Base-by-base conservation (phyloP, 1,139 yeast species). In the Saccharomyces hybrid region DNA sequence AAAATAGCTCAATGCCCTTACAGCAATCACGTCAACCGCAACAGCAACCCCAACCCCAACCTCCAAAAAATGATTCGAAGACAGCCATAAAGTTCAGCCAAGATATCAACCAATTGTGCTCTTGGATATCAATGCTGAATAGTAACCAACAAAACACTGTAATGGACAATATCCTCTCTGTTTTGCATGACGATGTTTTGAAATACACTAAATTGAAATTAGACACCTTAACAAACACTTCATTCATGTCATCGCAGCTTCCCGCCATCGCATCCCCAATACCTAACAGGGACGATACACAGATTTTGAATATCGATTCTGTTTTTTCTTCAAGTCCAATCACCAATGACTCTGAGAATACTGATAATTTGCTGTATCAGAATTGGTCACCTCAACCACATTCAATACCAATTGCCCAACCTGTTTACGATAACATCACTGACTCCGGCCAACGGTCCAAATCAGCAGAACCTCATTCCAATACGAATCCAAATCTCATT, bases 41-140 rank as follows among this genome's bases (percentile, higher is more conserved):
- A 47, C 49, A 56, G 38, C 56, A 55, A 28, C 41, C 53, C 34
- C 56, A 52, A 31, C 60, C 24, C 1, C n/a, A 2, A 38, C 48
- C 16, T 14, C 58, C 11, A 38, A 38, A 38, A 16, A 38, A 38
- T 16, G 62, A 55, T 42, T 50, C 55, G 54, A 61, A 59, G 59
- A 61, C 69, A 58, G 61, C 70, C 53, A 59, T 71, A 51, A 66
- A 73, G 47, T 77, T 77, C 59, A 75, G 77, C 14, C 72, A 71
- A 52, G 80, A 77, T 59, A 67, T 85, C 64, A 73, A 78, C 55
- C 76, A 78, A 54, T 78, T 82, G 61, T 77, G 81, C 60, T 74
- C 74, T 61, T 85, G 90, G 90, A 74, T 84, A 62, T 79, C 78
- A 59, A 75, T 75, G 61, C 74, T 85, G 66, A 77, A 73, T 55